phyloP scores from a whole-genome alignment of 192 early-diverging fungal genomes.

The Coemansia furcata region DNA sequence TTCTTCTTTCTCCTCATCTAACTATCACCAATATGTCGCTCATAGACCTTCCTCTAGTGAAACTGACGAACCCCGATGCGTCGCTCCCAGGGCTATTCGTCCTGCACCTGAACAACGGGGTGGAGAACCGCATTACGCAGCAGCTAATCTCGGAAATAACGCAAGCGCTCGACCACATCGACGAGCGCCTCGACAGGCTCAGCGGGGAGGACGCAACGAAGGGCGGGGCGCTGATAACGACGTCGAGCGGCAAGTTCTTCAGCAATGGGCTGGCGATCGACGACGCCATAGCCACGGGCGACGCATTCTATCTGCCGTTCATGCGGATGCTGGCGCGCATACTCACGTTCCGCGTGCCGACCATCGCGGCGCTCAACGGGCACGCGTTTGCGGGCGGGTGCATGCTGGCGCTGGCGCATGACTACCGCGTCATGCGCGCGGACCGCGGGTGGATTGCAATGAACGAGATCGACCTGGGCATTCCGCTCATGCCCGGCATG shows the following conservation, averaged over 20 bases:
- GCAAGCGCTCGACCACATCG: constrained; percentile 59
- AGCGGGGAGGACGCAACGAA: constrained; percentile 30
- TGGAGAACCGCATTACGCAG: constrained; percentile 65
- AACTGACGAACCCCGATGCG: constrained; percentile 40
- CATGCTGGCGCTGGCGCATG: constrained; percentile 57
- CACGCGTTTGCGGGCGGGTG: constrained; percentile 83
- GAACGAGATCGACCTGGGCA: constrained; percentile 75
- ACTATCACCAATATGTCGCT: constrained; percentile 24
- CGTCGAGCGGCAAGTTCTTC: constrained; percentile 67
- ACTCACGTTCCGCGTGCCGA: constrained; percentile 66
- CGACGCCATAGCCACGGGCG: constrained; percentile 50
- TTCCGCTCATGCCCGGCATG: constrained; percentile 68
- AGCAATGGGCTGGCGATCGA: constrained; percentile 69
- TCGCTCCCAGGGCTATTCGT: constrained; percentile 56
- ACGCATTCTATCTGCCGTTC: constrained; percentile 50
- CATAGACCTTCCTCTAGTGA: constrained; percentile 38
- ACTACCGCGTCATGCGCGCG: constrained; percentile 72
- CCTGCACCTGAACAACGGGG: constrained; percentile 60
- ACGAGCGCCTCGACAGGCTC: constrained; percentile 41
- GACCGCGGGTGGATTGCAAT: constrained; percentile 75
- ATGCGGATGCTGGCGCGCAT: constrained; percentile 60
- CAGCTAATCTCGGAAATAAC: constrained; percentile 59
- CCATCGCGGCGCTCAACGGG: constrained; percentile 73
- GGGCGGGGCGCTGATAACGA: constrained; percentile 62
- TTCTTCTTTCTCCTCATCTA: background rate